Percentiles rank a stretch among this genome's conserved stretches.
These are phyloP conservation scores for Penicillium alfredii DNA, from an alignment of 495 filamentous ascomycete species.

Conservation along the genomic window DNA sequence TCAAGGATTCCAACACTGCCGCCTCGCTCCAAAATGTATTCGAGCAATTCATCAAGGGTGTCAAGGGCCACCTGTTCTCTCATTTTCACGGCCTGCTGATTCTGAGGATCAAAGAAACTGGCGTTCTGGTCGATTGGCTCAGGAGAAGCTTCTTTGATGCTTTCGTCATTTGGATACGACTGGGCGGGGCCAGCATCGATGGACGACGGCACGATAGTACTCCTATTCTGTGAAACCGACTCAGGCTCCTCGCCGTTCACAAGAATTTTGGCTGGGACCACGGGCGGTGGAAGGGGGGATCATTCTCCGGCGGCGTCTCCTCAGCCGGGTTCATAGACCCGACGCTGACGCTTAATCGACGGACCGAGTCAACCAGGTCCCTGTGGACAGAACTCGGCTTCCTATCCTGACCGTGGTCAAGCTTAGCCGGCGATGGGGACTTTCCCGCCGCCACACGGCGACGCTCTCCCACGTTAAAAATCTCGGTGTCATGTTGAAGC, in stretches of 20 bases:
- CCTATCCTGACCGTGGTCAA: constrained; percentile 10
- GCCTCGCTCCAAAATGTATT: constrained; percentile 74
- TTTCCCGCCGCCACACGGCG: constrained; percentile 70
- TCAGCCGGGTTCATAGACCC: constrained; percentile 22
- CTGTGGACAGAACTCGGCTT: constrained; percentile 32
- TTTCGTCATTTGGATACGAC: constrained; percentile 16
- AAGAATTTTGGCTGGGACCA: constrained; percentile 43
- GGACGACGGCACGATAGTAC: constrained; percentile 28
- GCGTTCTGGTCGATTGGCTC: constrained; percentile 80
- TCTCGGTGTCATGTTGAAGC: constrained; percentile 90
- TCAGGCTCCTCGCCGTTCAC: constrained; percentile 42
- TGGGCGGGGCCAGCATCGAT: constrained; percentile 17
- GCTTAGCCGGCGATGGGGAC: constrained; percentile 33
- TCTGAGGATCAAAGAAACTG: constrained; percentile 89
- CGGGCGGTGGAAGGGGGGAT: constrained; percentile 30
- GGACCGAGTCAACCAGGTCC: constrained; percentile 40
- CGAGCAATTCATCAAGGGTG: constrained; percentile 83
- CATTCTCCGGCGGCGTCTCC: constrained; percentile 23
- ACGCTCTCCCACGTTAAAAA: constrained; percentile 96
- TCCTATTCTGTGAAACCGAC: constrained; percentile 20
- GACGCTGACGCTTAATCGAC: constrained; percentile 40
- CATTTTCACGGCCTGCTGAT: constrained; percentile 71
- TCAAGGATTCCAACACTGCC: constrained; percentile 97
- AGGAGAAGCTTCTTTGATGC: constrained; percentile 29
- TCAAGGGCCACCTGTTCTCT: constrained; percentile 88